Evolutionary conservation across 345 rosid species (phyloP).

Genomic region (Dovyalis caffra): DNA sequence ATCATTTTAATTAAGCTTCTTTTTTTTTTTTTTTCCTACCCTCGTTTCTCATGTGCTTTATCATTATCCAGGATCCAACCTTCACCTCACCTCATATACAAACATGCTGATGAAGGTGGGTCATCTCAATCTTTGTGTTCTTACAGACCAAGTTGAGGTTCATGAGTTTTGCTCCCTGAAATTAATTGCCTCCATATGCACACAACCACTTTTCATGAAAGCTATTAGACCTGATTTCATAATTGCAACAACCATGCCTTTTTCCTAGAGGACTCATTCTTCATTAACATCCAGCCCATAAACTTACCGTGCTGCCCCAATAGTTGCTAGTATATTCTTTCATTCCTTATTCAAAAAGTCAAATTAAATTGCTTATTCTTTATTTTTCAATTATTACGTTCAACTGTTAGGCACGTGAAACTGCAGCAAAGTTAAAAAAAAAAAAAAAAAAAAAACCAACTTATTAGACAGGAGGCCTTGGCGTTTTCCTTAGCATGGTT

Average conservation of each 20-base stretch:
- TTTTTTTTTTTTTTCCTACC: no score
- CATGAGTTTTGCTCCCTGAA: slow-evolving; percentile 14
- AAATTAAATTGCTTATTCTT: background rate
- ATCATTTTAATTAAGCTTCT: background rate
- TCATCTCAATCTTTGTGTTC: slow-evolving; percentile 10
- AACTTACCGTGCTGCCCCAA: background rate
- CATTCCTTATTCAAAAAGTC: background rate
- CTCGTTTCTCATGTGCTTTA: background rate
- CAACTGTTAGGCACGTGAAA: background rate
- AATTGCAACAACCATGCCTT: slow-evolving; percentile 14
- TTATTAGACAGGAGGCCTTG: background rate
- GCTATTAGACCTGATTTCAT: slow-evolving; percentile 4
- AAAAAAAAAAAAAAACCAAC: no score
- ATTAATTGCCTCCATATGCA: slow-evolving; percentile 20
- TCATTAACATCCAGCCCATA: background rate
- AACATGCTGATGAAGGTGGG: slow-evolving; percentile 17
- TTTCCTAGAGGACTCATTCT: background rate
- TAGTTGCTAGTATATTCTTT: background rate
- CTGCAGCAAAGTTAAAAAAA: no score
- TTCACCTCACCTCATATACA: slow-evolving; percentile 1
- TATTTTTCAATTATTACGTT: background rate
- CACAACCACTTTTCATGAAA: slow-evolving; percentile 23
- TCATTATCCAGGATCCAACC: slow-evolving; percentile 11
- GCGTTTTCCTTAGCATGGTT: slow-evolving; percentile 1
- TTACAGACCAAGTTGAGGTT: slow-evolving; percentile 5